Evolutionary conservation across 352 stramenopile species (phyloP), one percentile per base, ranked within the genome.

Genomic region (Elongisporangium undulatum): DNA sequence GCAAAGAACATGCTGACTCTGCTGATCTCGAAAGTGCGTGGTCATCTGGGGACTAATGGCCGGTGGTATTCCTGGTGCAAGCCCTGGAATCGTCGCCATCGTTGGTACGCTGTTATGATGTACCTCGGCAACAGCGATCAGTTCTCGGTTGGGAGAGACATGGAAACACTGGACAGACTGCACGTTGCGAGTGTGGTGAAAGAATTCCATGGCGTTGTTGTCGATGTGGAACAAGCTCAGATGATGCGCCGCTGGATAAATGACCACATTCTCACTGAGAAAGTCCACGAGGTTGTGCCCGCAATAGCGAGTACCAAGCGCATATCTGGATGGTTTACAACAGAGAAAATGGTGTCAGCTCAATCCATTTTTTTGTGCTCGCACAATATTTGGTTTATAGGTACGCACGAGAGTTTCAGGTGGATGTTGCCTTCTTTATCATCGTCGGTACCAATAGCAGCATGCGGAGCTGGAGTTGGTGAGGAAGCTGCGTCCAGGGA

Each of bases 201-300:
- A 67, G 34, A 94, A 94, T 23, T 90, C 82, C 82, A 94, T 92
- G 5, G 23, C 45, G 5, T 67, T 69, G 17, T 23, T 77, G 49
- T 91, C 85, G 0, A 84, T 62, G 53, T 92, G 75, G 62, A 85
- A 86, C 15, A 92, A 59, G 2, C 53, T 68, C 29, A 92, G 65
- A 55, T 92, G 81, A 49, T 92, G 79, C 0, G 71, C 85, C 1
- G 79, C 79, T 0, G 85, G 81, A 49, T 90, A 92, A 50, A 89
- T 75, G 6, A 91, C 69, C 5, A 72, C 56, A 19, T 55, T 71
- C 22, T 94, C 85, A 38, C 55, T 74, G 10, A 81, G 58, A 53
- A 91, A 91, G 48, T 89, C 79, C 9, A 92, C 70, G 10, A 74
- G 45, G 24, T 69, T 77, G 29, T 63, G 66, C 12, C 69, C 67